Percentiles rank a stretch among this genome's conserved stretches.
These are phyloP conservation scores for Neurospora tetraspora DNA, from an alignment of 495 filamentous ascomycete genomes.

Conservation along the genomic window DNA sequence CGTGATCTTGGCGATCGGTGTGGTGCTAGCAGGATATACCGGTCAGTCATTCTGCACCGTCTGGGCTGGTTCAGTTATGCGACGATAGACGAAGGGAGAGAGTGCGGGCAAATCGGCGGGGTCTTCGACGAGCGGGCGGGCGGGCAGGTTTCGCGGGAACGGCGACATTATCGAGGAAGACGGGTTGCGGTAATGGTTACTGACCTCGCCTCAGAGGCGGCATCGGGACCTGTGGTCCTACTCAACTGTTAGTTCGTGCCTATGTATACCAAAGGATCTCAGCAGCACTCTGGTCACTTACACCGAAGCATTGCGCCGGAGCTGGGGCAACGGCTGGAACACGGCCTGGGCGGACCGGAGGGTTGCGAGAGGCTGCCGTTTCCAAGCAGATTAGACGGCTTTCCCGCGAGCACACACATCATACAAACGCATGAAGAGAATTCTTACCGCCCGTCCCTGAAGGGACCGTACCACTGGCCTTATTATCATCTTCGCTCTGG, in stretches of 20 bases:
- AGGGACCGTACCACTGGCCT: constrained; percentile 21
- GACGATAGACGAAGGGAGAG: not conserved
- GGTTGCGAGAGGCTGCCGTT: constrained; percentile 14
- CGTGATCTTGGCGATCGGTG: not conserved
- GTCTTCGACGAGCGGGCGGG: not conserved
- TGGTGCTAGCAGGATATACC: not conserved
- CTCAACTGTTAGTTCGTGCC: not conserved
- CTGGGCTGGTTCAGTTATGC: not conserved
- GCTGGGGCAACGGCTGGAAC: constrained; percentile 13
- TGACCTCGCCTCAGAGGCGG: not conserved
- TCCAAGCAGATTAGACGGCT: constrained; percentile 3
- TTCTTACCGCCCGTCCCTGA: constrained; percentile 22
- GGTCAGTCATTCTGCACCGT: not conserved
- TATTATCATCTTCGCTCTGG: constrained; percentile 24
- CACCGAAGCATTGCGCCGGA: constrained; percentile 19
- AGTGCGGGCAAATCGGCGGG: not conserved
- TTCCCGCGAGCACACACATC: not conserved
- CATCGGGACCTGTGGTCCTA: not conserved
- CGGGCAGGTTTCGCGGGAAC: not conserved
- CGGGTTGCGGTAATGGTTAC: not conserved
- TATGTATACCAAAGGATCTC: not conserved
- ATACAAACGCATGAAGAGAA: not conserved
- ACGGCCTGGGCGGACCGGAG: constrained; percentile 10
- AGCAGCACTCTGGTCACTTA: constrained; percentile 7
- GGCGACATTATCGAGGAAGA: not conserved